Evolutionary conservation across 1,284 basidiomycete species (phyloP), one percentile per base, ranked within the genome.

Genomic region (Dichomitus squalens): DNA sequence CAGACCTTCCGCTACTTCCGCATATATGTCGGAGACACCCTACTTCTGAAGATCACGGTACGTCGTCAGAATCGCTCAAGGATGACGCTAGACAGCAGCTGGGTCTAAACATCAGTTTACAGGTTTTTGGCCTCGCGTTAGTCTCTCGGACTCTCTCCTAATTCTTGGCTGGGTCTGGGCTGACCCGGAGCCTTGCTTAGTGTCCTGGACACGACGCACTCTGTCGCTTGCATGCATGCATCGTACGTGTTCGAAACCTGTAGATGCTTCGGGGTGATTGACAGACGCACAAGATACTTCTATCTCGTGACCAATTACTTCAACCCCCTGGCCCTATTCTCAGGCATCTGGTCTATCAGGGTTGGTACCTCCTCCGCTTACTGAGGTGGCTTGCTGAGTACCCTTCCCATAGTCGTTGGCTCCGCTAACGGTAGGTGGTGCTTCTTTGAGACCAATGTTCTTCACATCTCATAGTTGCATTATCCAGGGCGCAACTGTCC

Each of bases 1-100:
- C 60, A 61, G 40, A 52, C 57, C 2, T 61, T 52, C 21, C 53
- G 60, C 7, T 61, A 61, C 36, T 51, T 36, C 41, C 53, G 60
- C 1, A 27, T 58, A n/a, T 61, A 61, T 33, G 51, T 52, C 1
- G 21, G 34, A 4, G 60, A 61, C 29, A 7, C 33, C 16, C 11
- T 20, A 14, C 5, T 46, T 7, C 39, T 61, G 2, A 61, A 61
- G 51, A 0, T 18, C 2, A 47, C 52, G 8, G 59, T 61, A 34
- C 33, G 56, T 44, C 27, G 14, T 20, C 9, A 5, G 35, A 36
- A 11, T 36, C 35, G 5, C 14, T 14, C 14, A 6, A 6, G 39
- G 6, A 6, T 33, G 31, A 7, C 12, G 31, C 18, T 25, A 8
- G 16, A 27, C 16, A 16, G 11, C 11, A 1, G 2, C 18, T 18